Evolutionary conservation across 441 rosid genomes (phyloP).

Genomic region (Isatis lusitanica): DNA sequence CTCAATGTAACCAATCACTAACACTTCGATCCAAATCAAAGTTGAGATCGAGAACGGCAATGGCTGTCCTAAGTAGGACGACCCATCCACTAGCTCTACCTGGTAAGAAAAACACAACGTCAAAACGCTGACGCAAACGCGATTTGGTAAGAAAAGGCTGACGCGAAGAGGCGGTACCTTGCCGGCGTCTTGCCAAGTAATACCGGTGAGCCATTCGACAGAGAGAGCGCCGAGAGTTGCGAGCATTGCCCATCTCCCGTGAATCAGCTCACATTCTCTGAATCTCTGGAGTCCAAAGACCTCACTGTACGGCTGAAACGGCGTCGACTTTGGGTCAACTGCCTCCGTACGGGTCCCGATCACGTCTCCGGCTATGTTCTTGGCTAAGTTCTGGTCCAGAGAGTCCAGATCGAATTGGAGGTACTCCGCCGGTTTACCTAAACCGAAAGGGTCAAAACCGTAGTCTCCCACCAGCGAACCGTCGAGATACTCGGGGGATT

Average conservation of each 20-base stretch:
- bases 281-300: conserved; percentile 91
- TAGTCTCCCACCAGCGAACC: conserved; percentile 88
- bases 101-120: conserved; percentile 13
- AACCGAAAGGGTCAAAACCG: conserved; percentile 87
- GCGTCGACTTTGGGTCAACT: conserved; percentile 68
- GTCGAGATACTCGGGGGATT: conserved; percentile 79
- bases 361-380: conserved; percentile 72
- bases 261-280: conserved; percentile 93
- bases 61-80: conserved; percentile 88
- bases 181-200: conserved; percentile 97
- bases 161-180: conserved; percentile 61
- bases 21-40: conserved; percentile 83
- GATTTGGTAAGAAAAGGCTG: background rate
- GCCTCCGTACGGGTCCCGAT: conserved; percentile 74
- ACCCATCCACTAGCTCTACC: conserved; percentile 90
- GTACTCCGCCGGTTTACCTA: conserved; percentile 91
- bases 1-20: conserved; percentile 89
- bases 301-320: conserved; percentile 88
- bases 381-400: conserved; percentile 85
- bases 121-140: conserved; percentile 14
- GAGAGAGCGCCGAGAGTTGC: conserved; percentile 89
- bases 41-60: conserved; percentile 81
- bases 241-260: conserved; percentile 95
- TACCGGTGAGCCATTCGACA: conserved; percentile 88
- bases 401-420: conserved; percentile 84